phyloP scores from a whole-genome alignment of 1,139 yeast species.

The Yamadazyma songkhlaensis region DNA sequence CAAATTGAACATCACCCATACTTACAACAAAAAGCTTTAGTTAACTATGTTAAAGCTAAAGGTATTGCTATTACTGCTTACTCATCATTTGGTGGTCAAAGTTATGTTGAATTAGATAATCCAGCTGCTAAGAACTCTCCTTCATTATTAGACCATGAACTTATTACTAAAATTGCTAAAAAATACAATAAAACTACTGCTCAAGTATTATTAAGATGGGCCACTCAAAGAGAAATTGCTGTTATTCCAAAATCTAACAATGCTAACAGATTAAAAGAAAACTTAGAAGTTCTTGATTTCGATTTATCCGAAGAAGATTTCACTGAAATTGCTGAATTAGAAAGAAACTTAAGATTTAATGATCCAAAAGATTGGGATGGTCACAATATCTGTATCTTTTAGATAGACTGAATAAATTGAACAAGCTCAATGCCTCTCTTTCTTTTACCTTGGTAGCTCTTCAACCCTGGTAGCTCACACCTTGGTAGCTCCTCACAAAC shows the following conservation, averaged over 20 bases:
- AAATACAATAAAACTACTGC: constrained; percentile 53
- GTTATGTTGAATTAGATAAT: constrained; percentile 57
- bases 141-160: constrained; percentile 52
- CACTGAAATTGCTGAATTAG: constrained; percentile 51
- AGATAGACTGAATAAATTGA: constrained; percentile 3
- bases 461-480: too few species aligned
- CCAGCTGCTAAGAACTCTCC: constrained; percentile 52
- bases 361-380: constrained; percentile 49
- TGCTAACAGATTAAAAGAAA: constrained; percentile 55
- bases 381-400: constrained; percentile 15
- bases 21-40: constrained; percentile 69
- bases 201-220: constrained; percentile 76
- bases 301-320: constrained; percentile 56
- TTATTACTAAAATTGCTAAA: constrained; percentile 51
- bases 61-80: constrained; percentile 77
- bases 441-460: too few species aligned
- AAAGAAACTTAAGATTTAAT: constrained; percentile 74
- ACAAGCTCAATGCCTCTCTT: too few species aligned
- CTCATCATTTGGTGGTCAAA: constrained; percentile 82
- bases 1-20: constrained; percentile 95
- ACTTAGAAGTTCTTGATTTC: constrained; percentile 55
- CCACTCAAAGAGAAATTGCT: constrained; percentile 69
- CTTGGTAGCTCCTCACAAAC: too few species aligned
- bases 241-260: constrained; percentile 75
- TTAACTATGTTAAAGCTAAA: constrained; percentile 58